These are phyloP conservation scores for Daedaleopsis sinensis DNA, from an alignment of 768 basidiomycete species.

Conservation along the genomic window DNA sequence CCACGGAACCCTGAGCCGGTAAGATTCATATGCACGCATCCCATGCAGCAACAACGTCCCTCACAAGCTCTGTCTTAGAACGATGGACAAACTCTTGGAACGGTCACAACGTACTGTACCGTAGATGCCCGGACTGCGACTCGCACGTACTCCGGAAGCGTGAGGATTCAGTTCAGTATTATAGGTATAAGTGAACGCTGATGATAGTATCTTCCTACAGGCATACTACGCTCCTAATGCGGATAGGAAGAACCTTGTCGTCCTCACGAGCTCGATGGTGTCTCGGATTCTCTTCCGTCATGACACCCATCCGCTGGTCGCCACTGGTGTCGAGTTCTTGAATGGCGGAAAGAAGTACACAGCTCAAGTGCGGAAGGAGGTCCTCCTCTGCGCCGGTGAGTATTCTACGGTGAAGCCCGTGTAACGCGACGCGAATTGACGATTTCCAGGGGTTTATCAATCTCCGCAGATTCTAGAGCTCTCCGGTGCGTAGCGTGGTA, in stretches of 20 bases:
- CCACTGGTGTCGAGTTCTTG: conserved; percentile 8
- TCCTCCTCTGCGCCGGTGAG: conserved; percentile 13
- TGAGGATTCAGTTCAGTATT: background rate
- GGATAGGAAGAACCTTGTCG: conserved; percentile 3
- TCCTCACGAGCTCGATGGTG: conserved; percentile 5
- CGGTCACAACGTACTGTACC: background rate
- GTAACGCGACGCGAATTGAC: too few relatives aligned
- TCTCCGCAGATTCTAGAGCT: conserved; percentile 9
- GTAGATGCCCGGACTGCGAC: conserved; percentile 1
- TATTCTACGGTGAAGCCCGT: too few relatives aligned
- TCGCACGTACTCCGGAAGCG: conserved; percentile 7
- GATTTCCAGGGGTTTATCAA: background rate
- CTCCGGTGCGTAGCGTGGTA: background rate
- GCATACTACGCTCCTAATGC: conserved; percentile 13
- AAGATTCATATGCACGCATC: background rate
- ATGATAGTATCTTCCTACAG: background rate
- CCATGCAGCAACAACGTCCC: background rate
- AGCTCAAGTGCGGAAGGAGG: conserved; percentile 7
- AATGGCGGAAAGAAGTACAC: background rate
- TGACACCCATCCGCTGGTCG: background rate
- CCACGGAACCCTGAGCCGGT: conserved; percentile 21
- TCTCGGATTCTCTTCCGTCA: conserved; percentile 2
- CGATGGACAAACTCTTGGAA: background rate
- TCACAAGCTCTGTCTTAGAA: background rate
- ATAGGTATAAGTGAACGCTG: background rate